These are phyloP conservation scores for Schizochytrium sp. DNA, from an alignment of 108 stramenopile genomes.

Conservation along the genomic window DNA sequence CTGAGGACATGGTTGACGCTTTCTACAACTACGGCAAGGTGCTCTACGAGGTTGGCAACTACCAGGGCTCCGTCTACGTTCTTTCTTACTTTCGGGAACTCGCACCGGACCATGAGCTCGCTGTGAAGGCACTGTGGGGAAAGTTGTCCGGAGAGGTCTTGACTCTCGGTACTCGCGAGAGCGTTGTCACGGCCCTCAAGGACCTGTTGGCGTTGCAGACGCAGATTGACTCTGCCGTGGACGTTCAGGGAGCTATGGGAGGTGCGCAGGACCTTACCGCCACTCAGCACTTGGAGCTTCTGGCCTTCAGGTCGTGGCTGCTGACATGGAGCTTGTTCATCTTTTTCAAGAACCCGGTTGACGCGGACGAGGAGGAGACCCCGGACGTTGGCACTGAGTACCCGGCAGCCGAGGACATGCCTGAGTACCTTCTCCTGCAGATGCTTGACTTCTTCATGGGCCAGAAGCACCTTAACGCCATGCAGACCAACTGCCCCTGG, in stretches of 20 bases:
- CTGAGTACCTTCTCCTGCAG: constrained; percentile 83
- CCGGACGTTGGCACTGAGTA: constrained; percentile 51
- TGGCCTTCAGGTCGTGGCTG: constrained; percentile 96
- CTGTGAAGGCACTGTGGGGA: constrained; percentile 90
- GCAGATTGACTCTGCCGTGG: constrained; percentile 81
- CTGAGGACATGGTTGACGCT: constrained; percentile 79
- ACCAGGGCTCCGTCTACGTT: constrained; percentile 82
- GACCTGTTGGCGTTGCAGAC: constrained; percentile 86
- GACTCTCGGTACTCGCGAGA: constrained; percentile 75
- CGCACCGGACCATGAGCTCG: constrained; percentile 73
- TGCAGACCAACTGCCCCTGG: constrained; percentile 98
- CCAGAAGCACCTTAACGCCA: constrained; percentile 89
- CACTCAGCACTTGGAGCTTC: constrained; percentile 82
- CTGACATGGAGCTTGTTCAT: constrained; percentile 98
- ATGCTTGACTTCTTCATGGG: constrained; percentile 87
- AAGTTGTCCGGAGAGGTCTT: constrained; percentile 89
- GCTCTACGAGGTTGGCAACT: constrained; percentile 91
- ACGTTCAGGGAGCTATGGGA: constrained; percentile 65
- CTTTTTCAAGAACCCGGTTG: constrained; percentile 90
- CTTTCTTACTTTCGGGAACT: constrained; percentile 11
- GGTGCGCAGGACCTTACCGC: constrained; percentile 45
- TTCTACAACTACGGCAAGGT: constrained; percentile 82
- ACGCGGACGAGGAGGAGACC: constrained; percentile 51
- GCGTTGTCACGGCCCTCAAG: constrained; percentile 86
- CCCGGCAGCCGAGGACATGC: constrained; percentile 47